These are phyloP conservation scores for maize (Zea mays) DNA, from an alignment of 176 grass and related monocot species.

Conservation along the genomic window DNA sequence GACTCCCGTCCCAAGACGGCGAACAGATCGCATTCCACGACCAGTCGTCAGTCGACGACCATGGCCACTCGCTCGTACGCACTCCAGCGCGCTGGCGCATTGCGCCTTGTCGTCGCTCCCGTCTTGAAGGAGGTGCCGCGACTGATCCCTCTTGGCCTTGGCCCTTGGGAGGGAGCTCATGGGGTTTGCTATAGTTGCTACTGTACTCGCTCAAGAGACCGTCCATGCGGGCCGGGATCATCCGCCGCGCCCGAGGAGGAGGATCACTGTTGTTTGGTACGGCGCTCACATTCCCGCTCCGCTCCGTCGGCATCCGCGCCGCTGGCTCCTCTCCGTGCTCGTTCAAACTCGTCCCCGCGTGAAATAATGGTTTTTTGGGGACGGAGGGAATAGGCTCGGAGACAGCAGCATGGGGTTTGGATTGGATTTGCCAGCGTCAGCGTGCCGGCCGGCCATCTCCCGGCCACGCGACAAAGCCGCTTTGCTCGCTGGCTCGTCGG, in stretches of 20 bases:
- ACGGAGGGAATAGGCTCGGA: too few relatives aligned
- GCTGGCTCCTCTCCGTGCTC: too few relatives aligned
- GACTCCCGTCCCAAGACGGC: slow-evolving; percentile 8
- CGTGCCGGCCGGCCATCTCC: background rate
- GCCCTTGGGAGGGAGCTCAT: too few relatives aligned
- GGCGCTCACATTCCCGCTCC: slow-evolving; percentile 5
- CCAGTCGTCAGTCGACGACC: background rate
- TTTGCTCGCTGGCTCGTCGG: slow-evolving; percentile 6
- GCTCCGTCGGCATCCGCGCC: background rate
- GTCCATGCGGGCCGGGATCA: background rate
- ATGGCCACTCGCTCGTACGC: background rate
- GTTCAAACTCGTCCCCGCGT: too few relatives aligned
- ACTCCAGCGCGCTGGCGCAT: background rate
- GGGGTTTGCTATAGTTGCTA: too few relatives aligned
- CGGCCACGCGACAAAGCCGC: background rate
- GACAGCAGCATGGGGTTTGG: background rate
- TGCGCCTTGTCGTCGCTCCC: slow-evolving; percentile 17
- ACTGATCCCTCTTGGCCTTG: background rate
- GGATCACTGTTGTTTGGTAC: slow-evolving; percentile 6
- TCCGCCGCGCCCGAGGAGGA: slow-evolving; percentile 19
- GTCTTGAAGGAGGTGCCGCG: too few relatives aligned
- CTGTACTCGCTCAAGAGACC: too few relatives aligned
- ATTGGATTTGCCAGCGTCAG: background rate
- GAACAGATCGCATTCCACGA: background rate
- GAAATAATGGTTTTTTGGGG: too few relatives aligned